Conservation (phyloP, 345 rosid genomes). For the Gossypium bickii region DNA sequence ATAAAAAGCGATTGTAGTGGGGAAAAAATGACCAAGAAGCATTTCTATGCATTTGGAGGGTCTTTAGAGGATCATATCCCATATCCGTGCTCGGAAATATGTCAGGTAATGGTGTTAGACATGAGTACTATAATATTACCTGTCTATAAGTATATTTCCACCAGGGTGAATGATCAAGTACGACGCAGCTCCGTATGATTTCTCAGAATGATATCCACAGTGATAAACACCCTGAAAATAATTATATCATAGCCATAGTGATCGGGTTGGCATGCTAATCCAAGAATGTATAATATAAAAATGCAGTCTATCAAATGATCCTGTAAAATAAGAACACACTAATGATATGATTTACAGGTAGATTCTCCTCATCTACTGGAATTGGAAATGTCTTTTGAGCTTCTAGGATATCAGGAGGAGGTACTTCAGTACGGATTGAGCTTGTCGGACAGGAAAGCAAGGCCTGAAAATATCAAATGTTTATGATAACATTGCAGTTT, state of each 20-base stretch:
- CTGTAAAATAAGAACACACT: background rate
- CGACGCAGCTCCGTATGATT: constrained; percentile 59
- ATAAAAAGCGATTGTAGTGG: background rate
- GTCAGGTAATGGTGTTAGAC: background rate
- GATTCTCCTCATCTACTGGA: constrained; percentile 42
- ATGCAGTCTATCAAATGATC: too few relatives aligned
- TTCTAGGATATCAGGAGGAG: constrained; percentile 44
- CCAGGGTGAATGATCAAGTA: constrained; percentile 50
- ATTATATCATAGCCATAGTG: background rate
- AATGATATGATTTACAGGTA: constrained; percentile 39
- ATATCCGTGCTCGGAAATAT: background rate
- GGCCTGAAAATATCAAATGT: constrained; percentile 34
- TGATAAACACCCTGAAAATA: constrained; percentile 53
- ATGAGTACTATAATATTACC: constrained; percentile 26
- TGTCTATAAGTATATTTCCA: constrained; percentile 62
- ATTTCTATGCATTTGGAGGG: background rate
- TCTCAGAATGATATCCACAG: constrained; percentile 66
- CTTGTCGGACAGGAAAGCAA: constrained; percentile 59
- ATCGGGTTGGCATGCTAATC: background rate
- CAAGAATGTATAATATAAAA: background rate
- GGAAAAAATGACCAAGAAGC: background rate
- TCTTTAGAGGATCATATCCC: background rate
- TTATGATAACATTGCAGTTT: background rate
- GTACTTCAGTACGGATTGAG: constrained; percentile 51
- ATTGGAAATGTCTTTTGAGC: constrained; percentile 57